These are phyloP conservation scores for Kurtzmaniella fragi DNA, from an alignment of 805 yeast species.

Conservation along the genomic window DNA sequence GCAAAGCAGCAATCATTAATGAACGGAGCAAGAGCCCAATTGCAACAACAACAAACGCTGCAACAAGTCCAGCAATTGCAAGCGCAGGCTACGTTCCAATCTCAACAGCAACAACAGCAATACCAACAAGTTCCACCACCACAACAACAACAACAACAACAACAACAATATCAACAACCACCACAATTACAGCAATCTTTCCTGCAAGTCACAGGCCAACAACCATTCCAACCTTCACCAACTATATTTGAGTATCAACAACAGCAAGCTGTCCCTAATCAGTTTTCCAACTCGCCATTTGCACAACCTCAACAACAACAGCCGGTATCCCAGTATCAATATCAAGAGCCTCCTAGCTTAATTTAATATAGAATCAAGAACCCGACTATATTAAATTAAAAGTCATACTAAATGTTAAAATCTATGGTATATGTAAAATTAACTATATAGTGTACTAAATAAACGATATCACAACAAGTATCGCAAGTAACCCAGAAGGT, in stretches of 20 bases:
- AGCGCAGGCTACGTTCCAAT: constrained; percentile 18
- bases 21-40: constrained; percentile 30
- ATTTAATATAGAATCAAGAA: constrained; percentile 7
- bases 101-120: constrained; percentile 18
- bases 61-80: constrained; percentile 14
- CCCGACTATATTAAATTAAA: background rate
- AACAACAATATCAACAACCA: constrained; percentile 9
- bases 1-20: constrained; percentile 32
- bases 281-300: background rate
- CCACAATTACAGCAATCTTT: constrained; percentile 3
- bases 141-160: constrained; percentile 9
- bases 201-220: constrained; percentile 3
- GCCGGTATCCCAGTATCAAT: constrained; percentile 1
- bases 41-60: constrained; percentile 22
- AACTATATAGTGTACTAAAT: background rate
- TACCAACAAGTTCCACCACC: constrained; percentile 8
- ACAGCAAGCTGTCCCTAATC: background rate
- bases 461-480: no score
- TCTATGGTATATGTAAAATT: background rate
- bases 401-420: constrained; percentile 1
- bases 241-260: constrained; percentile 3
- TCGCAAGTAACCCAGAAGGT: no score
- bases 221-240: background rate
- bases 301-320: constrained; percentile 2
- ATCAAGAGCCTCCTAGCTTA: constrained; percentile 20